Base-by-base conservation (phyloP, 805 yeast genomes). In the Saccharomyces paradoxus region DNA sequence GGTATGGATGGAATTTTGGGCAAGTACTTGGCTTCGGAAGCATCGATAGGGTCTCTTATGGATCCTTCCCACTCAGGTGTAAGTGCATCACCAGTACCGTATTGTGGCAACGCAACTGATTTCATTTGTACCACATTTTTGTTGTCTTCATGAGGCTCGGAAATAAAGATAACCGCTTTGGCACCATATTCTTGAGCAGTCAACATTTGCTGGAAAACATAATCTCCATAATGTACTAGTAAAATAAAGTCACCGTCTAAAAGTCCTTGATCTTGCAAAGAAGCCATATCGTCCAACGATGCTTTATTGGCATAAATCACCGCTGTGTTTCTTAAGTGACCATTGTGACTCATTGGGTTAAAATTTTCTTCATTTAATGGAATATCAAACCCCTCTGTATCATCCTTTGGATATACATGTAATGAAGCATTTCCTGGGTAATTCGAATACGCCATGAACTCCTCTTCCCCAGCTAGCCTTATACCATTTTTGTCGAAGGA, bases 1-100 rank as follows among this genome's bases (percentile, higher is more conserved):
- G 97, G 91, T 0, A 88, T 74, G 7, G 87, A 77, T 0, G 96
- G 96, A 4, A 92, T 81, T 17, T 81, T 77, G 1, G 96, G 87
- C 1, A 87, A 74, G 44, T 80, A 74, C 4, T 65, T 66, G 0
- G 87, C 79, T 14, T 79, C 71, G 4, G 74, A 68, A 71, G 82
- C 72, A 13, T 69, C 71, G 17, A 74, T 64, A 53, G 75, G 73
- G 14, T 73, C 73, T 44, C 71, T 71, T 24, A 80, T 72, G 0
- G 84, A 75, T 4, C 66, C 66, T 26, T 56, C 50, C 83, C 86
- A 82, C 1, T 95, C 96, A 0, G 96, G 96, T 2, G 87, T 78
- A 37, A 87, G 66, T 3, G 89, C 80, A 67, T 90, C 94, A 8
- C 97, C 97, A 1, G 92, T 80, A 55, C 81, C 79, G 52, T 70